phyloP scores from a whole-genome alignment of 495 filamentous ascomycete species.

The Coniosporium apollinis region DNA sequence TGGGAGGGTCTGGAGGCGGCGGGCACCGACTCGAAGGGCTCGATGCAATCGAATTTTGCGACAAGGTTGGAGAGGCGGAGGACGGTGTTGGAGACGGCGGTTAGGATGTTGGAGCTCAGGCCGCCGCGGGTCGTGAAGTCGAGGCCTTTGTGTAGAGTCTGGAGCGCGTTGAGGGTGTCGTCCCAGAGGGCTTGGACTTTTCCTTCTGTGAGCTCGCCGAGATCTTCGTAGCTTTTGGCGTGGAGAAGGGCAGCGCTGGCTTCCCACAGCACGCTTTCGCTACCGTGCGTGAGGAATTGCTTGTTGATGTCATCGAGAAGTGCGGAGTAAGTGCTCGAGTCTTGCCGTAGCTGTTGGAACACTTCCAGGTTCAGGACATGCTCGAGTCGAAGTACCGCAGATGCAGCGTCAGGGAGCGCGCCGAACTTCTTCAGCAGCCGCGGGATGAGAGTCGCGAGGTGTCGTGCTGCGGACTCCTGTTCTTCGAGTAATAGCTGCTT shows the following conservation, averaged over 20 bases:
- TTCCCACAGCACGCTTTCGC: constrained; percentile 70
- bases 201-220: constrained; percentile 64
- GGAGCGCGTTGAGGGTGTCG: constrained; percentile 51
- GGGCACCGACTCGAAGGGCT: constrained; percentile 47
- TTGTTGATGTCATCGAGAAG: constrained; percentile 84
- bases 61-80: constrained; percentile 68
- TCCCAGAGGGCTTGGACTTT: constrained; percentile 79
- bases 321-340: constrained; percentile 61
- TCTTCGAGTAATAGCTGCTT: constrained; percentile 44
- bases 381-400: constrained; percentile 72
- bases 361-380: constrained; percentile 73
- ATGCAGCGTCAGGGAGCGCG: constrained; percentile 67
- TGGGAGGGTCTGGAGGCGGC: neutral
- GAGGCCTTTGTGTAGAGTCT: constrained; percentile 45
- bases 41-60: constrained; percentile 59
- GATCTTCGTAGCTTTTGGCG: constrained; percentile 68
- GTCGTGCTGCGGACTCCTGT: constrained; percentile 56
- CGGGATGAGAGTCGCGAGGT: constrained; percentile 63
- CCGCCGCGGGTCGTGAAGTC: constrained; percentile 47
- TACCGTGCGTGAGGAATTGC: constrained; percentile 81
- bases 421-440: constrained; percentile 83
- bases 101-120: constrained; percentile 42
- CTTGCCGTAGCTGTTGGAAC: constrained; percentile 78
- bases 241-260: constrained; percentile 69
- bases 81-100: constrained; percentile 61